Percentiles rank a stretch among this genome's conserved stretches.
phyloP scores from a whole-genome alignment of 148 eudicot species.

The Chenopodium berlandieri region DNA sequence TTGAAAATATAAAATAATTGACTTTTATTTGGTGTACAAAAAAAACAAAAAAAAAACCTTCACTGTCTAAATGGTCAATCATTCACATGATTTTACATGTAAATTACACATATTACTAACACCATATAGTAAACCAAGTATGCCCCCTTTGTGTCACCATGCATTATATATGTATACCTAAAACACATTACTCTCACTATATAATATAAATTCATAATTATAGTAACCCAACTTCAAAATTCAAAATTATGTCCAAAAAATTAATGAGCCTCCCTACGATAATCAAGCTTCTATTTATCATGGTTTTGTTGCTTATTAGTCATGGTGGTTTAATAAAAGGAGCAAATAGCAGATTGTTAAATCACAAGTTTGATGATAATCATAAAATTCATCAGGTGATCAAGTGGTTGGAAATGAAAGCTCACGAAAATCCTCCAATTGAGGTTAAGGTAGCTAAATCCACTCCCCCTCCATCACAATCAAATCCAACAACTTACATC shows the following conservation, averaged over 20 bases:
- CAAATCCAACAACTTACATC: neutral
- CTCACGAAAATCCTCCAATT: neutral
- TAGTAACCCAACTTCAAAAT: neutral
- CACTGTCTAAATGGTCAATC: too few relatives aligned
- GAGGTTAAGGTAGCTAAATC: neutral
- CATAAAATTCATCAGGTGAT: neutral
- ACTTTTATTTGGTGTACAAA: too few relatives aligned
- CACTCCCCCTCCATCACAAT: neutral
- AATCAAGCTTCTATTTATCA: neutral
- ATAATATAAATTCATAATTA: too few relatives aligned
- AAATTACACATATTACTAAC: too few relatives aligned
- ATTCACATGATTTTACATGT: too few relatives aligned
- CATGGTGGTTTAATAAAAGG: constrained; percentile 6
- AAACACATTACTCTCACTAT: too few relatives aligned
- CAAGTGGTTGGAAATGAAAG: neutral
- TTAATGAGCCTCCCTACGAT: neutral
- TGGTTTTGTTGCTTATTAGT: constrained; percentile 9
- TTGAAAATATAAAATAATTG: too few relatives aligned
- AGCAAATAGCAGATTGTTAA: constrained; percentile 17
- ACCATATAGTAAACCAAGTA: too few relatives aligned
- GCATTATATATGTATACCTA: too few relatives aligned
- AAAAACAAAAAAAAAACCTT: too few relatives aligned
- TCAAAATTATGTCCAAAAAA: neutral
- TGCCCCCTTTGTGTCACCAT: too few relatives aligned
- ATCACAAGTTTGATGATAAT: neutral